Evolutionary conservation across 2,329 filamentous ascomycete species (phyloP).

Genomic region (Fusarium avenaceum): DNA sequence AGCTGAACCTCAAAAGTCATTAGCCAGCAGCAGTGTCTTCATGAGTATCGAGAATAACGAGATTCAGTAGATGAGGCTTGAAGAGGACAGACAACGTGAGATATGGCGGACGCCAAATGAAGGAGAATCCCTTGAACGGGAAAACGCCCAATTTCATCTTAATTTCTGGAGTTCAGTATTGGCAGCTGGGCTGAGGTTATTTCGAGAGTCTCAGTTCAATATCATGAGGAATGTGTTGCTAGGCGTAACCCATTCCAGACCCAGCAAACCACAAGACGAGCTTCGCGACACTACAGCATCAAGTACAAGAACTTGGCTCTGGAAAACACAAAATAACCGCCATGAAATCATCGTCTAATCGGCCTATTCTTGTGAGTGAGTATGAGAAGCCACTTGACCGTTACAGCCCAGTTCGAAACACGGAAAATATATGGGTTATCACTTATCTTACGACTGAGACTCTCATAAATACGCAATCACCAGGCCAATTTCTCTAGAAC

Average conservation of each 20-base stretch:
- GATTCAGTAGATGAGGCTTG: slow-evolving; percentile 15
- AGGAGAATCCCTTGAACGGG: slow-evolving; percentile 30
- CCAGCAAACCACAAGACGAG: slow-evolving; percentile 32
- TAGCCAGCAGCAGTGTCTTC: slow-evolving; percentile 25
- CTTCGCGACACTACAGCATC: slow-evolving; percentile 29
- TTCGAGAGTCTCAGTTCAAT: slow-evolving; percentile 51
- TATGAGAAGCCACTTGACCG: neutral
- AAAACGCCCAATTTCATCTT: slow-evolving; percentile 44
- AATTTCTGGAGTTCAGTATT: slow-evolving; percentile 18
- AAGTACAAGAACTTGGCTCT: slow-evolving; percentile 1
- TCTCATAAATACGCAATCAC: slow-evolving; percentile 21
- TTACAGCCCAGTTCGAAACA: slow-evolving; percentile 1
- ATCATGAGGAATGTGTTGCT: slow-evolving; percentile 58
- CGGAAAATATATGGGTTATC: neutral
- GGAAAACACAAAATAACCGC: slow-evolving; percentile 7
- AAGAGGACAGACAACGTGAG: slow-evolving; percentile 40
- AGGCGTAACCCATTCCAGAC: slow-evolving; percentile 55
- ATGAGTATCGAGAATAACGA: slow-evolving; percentile 13
- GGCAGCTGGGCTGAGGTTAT: slow-evolving; percentile 43
- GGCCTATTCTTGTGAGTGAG: slow-evolving; percentile 1
- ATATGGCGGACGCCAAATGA: slow-evolving; percentile 31
- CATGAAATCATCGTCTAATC: slow-evolving; percentile 8
- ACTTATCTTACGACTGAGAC: slow-evolving; percentile 13
- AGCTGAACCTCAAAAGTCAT: slow-evolving; percentile 18
- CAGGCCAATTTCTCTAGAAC: slow-evolving; percentile 32